Base-by-base conservation (phyloP, 345 rosid species). In the Ailanthus altissimus region DNA sequence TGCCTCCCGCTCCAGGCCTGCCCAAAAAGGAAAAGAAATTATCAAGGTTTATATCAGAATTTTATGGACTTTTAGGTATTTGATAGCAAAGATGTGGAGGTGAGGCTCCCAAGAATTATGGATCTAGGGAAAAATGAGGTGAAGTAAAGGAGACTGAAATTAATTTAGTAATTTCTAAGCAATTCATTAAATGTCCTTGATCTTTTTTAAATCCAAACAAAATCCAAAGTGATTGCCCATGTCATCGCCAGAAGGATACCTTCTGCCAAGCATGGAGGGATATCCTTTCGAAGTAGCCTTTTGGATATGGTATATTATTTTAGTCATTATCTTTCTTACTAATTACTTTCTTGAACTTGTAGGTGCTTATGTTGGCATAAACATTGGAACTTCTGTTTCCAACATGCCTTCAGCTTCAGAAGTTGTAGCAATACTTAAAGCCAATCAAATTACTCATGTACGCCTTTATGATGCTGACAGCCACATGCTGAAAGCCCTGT, bases 381-480 rank as follows among this genome's bases (percentile, higher is more conserved):
- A 95, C 90, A 86, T 93, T 5, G 99, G 99, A 14, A 90, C 98
- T 3, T 94, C 87, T 80, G 89, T 92, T 65, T 86, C 95, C 63
- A 82, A 80, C 75, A 74, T 92, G 88, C 97, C 98, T 26, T 73
- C 94, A n/a, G 89, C 97, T 77, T 78, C 91, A 23, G 90, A 91
- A 45, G 70, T 90, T 5, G 94, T 90, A 54, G 46, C 83, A 1
- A 82, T 89, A 42, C 88, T 97, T 61, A 86, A 86, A 85, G 83
- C 87, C 49, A 83, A 80, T 38, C 85, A 88, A 77, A 94, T 97
- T 61, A 89, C 93, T 60, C 99, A 94, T 50, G 80, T 94, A 18
- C 98, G 99, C 72, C 94, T 97, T 74, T 94, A 90, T 36, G 88
- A 94, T 72, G 95, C 98, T 10, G 93, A 94, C 59, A 79, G 89